A percentile compares a stretch with the other conserved stretches of the same genome.
These are phyloP conservation scores for Miscanthus sacchariflorus DNA, from an alignment of 202 grass and related monocot genomes.

Conservation along the genomic window DNA sequence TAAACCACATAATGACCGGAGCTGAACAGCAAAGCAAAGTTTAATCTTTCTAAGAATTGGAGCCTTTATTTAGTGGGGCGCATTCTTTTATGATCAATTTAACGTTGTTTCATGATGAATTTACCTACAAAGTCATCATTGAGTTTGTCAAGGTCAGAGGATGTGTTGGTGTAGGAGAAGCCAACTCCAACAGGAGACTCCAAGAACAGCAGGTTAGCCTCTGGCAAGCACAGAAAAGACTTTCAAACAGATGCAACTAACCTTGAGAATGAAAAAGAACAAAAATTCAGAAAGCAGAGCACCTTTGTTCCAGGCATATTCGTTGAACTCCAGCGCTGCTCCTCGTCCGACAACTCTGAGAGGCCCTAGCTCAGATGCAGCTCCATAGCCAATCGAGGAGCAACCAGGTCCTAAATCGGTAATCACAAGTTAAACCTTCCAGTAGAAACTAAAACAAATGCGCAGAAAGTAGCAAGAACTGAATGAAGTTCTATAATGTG, in stretches of 20 bases:
- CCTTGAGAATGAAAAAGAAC: constrained; percentile 22
- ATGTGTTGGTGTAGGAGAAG: constrained; percentile 89
- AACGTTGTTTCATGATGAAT: background rate
- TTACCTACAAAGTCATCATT: constrained; percentile 86
- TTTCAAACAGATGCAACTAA: background rate
- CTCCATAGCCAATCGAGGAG: constrained; percentile 85
- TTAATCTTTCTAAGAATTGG: background rate
- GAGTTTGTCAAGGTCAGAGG: constrained; percentile 64
- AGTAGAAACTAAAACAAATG: background rate
- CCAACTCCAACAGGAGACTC: constrained; percentile 80
- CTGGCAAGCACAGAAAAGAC: constrained; percentile 36
- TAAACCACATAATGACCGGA: background rate
- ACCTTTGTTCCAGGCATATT: constrained; percentile 87
- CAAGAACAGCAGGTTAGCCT: constrained; percentile 85
- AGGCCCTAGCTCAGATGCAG: constrained; percentile 72
- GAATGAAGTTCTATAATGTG: background rate
- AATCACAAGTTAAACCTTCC: background rate
- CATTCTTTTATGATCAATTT: background rate
- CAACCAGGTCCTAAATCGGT: constrained; percentile 63
- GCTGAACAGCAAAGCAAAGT: background rate
- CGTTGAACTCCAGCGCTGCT: constrained; percentile 67
- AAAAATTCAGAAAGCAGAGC: constrained; percentile 19
- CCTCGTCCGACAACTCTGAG: constrained; percentile 63
- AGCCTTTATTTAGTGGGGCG: background rate
- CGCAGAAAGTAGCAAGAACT: background rate